Conservation (phyloP, 75 land plant genomes). For the Cupressus sempervirens region DNA sequence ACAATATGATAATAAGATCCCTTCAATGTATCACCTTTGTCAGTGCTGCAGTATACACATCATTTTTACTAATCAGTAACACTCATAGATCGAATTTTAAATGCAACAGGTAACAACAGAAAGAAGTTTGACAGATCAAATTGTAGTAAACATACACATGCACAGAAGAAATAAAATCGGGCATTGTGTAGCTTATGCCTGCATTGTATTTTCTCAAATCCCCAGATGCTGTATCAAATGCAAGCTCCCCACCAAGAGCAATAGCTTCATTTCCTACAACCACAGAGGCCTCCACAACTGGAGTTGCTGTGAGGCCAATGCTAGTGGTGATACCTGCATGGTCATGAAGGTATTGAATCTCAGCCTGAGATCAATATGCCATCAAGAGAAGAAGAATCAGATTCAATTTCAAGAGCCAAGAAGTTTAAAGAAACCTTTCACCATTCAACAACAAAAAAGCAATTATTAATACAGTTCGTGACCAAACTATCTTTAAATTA, state of each 20-base stretch:
- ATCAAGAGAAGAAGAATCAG: background rate
- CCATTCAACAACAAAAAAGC: background rate
- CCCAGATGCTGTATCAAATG: slow-evolving; percentile 57
- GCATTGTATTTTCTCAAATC: slow-evolving; percentile 58
- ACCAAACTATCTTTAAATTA: background rate
- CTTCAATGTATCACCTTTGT: slow-evolving; percentile 60
- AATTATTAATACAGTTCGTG: background rate
- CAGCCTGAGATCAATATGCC: slow-evolving; percentile 35
- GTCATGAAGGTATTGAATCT: slow-evolving; percentile 53
- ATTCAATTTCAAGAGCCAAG: background rate
- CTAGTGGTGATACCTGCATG: slow-evolving; percentile 52
- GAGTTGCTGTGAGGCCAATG: slow-evolving; percentile 55
- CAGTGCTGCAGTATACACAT: slow-evolving; percentile 23
- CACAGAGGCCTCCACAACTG: slow-evolving; percentile 45
- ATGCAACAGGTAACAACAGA: background rate
- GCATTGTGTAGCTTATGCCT: slow-evolving; percentile 45
- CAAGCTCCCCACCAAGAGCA: slow-evolving; percentile 54
- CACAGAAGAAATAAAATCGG: slow-evolving; percentile 51
- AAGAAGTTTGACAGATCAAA: background rate
- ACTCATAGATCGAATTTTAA: background rate
- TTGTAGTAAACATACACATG: slow-evolving; percentile 15
- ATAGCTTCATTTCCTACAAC: slow-evolving; percentile 44
- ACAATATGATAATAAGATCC: slow-evolving; percentile 55
- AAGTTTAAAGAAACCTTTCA: background rate
- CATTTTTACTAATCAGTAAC: background rate